phyloP scores from a whole-genome alignment of 441 rosid genomes.

The Pelargonium citronellum region DNA sequence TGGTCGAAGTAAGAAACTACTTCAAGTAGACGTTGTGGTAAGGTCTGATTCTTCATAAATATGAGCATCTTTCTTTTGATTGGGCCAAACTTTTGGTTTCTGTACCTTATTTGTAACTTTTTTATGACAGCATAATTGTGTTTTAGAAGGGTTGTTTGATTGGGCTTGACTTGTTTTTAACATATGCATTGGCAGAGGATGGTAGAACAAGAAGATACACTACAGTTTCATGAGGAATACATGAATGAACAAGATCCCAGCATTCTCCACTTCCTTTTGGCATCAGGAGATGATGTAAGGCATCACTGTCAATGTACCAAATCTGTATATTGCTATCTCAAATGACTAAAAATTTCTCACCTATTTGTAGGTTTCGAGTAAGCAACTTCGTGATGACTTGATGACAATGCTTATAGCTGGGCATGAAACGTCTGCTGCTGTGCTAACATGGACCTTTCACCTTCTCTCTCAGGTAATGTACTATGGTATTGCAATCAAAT shows the following conservation, averaged over 20 bases:
- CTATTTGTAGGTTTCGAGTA: conserved; percentile 72
- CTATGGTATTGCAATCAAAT: neutral
- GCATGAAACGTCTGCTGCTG: conserved; percentile 96
- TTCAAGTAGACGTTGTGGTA: neutral
- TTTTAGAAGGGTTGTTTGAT: neutral
- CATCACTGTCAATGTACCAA: conserved; percentile 13
- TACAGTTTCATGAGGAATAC: conserved; percentile 83
- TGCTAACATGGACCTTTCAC: conserved; percentile 96
- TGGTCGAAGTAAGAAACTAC: neutral
- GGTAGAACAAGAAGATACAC: conserved; percentile 85
- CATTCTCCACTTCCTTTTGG: conserved; percentile 91
- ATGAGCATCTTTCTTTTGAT: neutral
- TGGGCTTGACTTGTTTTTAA: conserved; percentile 1
- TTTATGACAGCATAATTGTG: neutral
- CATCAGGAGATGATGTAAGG: conserved; percentile 87
- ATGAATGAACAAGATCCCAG: conserved; percentile 97
- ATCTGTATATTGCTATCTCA: conserved; percentile 19
- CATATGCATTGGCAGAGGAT: conserved; percentile 52
- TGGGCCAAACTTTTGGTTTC: neutral
- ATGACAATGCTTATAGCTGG: conserved; percentile 99
- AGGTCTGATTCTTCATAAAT: neutral
- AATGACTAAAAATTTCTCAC: conserved; percentile 16
- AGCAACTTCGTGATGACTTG: conserved; percentile 96
- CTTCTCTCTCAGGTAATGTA: conserved; percentile 61
- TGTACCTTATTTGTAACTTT: neutral